phyloP scores from a whole-genome alignment of 176 grass and related monocot species.

The Raddia guianensis region DNA sequence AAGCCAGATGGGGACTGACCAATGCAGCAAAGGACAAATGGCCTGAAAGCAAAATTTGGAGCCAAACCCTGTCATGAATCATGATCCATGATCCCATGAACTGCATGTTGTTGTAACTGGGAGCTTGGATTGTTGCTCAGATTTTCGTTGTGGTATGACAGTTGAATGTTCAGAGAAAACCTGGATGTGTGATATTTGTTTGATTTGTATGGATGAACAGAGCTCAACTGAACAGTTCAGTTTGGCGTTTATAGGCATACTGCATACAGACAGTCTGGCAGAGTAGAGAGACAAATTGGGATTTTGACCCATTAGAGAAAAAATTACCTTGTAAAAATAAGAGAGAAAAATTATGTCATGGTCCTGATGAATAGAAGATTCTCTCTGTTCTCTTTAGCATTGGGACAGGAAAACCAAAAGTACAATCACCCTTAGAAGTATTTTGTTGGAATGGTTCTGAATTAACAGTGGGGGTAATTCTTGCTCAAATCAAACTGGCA shows the following conservation, averaged over 20 bases:
- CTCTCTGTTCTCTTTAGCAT: constrained; percentile 27
- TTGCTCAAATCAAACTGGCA: constrained; percentile 8
- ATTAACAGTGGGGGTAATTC: constrained; percentile 29
- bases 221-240: constrained; percentile 7
- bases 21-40: constrained; percentile 29
- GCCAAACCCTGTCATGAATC: constrained; percentile 17
- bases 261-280: neutral
- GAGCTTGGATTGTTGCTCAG: constrained; percentile 18
- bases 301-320: neutral
- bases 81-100: constrained; percentile 3
- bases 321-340: constrained; percentile 10
- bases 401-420: constrained; percentile 24
- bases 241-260: constrained; percentile 17
- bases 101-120: constrained; percentile 24
- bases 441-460: constrained; percentile 35
- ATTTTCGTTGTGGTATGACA: constrained; percentile 8
- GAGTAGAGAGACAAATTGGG: constrained; percentile 17
- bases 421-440: constrained; percentile 34
- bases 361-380: constrained; percentile 50
- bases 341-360: constrained; percentile 12
- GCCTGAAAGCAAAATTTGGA: constrained; percentile 29
- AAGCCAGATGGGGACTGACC: constrained; percentile 14
- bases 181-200: neutral
- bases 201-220: neutral
- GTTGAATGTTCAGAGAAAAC: constrained; percentile 11